Evolutionary conservation across 441 rosid genomes (phyloP).

Genomic region (Croton laevigatus): DNA sequence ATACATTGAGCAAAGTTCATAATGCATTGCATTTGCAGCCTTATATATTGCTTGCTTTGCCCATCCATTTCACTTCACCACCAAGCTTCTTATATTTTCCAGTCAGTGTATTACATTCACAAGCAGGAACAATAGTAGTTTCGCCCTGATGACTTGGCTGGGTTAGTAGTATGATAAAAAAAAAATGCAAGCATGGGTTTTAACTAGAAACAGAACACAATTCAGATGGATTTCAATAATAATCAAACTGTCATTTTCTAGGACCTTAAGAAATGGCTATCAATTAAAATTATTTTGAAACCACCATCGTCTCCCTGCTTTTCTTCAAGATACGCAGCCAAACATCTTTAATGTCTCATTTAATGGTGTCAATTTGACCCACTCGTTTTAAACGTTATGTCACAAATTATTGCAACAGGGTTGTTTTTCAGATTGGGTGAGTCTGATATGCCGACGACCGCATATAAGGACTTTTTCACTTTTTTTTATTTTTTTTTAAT

Average conservation of each 20-base stretch:
- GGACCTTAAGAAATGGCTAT: not conserved
- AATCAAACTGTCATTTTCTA: not conserved
- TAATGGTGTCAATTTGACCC: too few species aligned
- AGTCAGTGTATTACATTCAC: slow-evolving; percentile 59
- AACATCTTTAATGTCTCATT: too few species aligned
- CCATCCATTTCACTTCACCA: slow-evolving; percentile 96
- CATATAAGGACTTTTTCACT: too few species aligned
- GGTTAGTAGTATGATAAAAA: not conserved
- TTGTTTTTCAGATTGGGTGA: too few species aligned
- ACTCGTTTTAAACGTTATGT: too few species aligned
- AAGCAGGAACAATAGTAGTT: not conserved
- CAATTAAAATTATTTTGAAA: not conserved
- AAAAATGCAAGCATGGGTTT: not conserved
- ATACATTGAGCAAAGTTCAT: too few species aligned
- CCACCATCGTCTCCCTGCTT: not conserved
- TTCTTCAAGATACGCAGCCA: not conserved
- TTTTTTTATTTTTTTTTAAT: too few species aligned
- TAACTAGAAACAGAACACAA: not conserved
- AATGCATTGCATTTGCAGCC: slow-evolving; percentile 48
- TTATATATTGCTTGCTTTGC: slow-evolving; percentile 87
- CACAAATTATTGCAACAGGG: too few species aligned
- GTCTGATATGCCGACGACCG: too few species aligned
- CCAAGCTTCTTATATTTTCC: slow-evolving; percentile 82
- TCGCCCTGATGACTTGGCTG: not conserved
- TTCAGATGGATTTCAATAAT: not conserved